Conservation (phyloP, 1,284 basidiomycete genomes). For the Boletus semigastroideus region DNA sequence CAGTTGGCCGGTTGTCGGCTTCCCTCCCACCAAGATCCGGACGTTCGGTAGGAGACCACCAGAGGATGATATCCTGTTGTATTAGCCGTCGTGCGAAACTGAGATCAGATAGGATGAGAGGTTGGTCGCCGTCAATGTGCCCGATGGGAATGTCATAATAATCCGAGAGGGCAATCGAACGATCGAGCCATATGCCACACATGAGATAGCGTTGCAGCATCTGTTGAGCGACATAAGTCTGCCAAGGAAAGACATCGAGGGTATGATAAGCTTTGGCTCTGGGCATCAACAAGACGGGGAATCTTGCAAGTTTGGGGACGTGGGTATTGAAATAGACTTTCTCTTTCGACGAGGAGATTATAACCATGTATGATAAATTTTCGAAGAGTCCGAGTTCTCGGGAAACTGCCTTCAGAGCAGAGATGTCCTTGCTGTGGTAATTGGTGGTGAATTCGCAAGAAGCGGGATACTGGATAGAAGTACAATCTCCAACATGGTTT, state of each 20-base stretch:
- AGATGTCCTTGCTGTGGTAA: slow-evolving; percentile 79
- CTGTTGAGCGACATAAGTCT: slow-evolving; percentile 67
- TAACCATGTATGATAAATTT: slow-evolving; percentile 69
- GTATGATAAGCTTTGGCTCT: slow-evolving; percentile 73
- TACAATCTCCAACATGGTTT: slow-evolving; percentile 39
- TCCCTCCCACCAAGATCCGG: slow-evolving; percentile 96
- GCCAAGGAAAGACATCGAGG: slow-evolving; percentile 79
- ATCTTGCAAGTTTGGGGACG: slow-evolving; percentile 75
- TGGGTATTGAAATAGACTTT: slow-evolving; percentile 81
- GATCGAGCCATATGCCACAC: slow-evolving; percentile 78
- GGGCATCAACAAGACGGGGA: slow-evolving; percentile 88
- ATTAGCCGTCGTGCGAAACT: slow-evolving; percentile 86
- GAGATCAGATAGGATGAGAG: slow-evolving; percentile 85
- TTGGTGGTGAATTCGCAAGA: slow-evolving; percentile 70
- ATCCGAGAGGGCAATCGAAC: slow-evolving; percentile 80
- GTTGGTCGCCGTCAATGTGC: slow-evolving; percentile 90
- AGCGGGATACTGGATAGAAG: slow-evolving; percentile 68
- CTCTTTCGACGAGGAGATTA: slow-evolving; percentile 87
- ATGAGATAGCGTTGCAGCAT: slow-evolving; percentile 86
- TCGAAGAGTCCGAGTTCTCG: slow-evolving; percentile 80
- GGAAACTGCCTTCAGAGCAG: slow-evolving; percentile 87
- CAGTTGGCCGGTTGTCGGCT: slow-evolving; percentile 76
- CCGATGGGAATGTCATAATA: slow-evolving; percentile 94
- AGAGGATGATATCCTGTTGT: slow-evolving; percentile 89
- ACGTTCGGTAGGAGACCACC: slow-evolving; percentile 93